These are phyloP conservation scores for Podochytrium sp. DNA, from an alignment of 192 early-diverging fungal species.

Conservation along the genomic window DNA sequence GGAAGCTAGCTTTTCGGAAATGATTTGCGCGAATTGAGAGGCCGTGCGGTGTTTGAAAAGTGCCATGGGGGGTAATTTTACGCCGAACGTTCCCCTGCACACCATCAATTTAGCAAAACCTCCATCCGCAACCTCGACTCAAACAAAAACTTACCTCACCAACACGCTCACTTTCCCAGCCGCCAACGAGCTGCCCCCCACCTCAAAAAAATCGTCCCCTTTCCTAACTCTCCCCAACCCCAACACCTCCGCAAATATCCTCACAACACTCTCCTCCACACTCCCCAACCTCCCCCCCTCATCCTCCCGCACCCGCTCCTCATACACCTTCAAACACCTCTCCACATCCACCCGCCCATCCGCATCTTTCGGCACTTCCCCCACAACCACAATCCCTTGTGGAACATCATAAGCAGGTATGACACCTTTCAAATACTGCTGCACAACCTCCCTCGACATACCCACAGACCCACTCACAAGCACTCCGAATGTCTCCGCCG, in stretches of 20 bases:
- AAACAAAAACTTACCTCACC: slow-evolving; percentile 9
- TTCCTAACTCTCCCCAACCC: slow-evolving; percentile 21
- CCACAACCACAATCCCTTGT: background rate
- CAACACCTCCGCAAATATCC: slow-evolving; percentile 40
- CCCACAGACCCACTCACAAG: background rate
- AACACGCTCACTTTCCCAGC: slow-evolving; percentile 18
- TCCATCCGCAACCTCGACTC: too few relatives aligned
- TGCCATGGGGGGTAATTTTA: slow-evolving; percentile 21
- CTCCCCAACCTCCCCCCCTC: too few relatives aligned
- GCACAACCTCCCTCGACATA: background rate
- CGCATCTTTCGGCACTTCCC: background rate
- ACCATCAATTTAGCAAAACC: background rate
- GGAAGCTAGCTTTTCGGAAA: background rate
- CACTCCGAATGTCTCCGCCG: background rate
- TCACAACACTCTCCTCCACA: slow-evolving; percentile 8
- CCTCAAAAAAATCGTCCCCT: slow-evolving; percentile 49
- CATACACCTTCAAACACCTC: slow-evolving; percentile 1
- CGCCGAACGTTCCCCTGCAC: background rate
- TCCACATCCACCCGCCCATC: slow-evolving; percentile 8
- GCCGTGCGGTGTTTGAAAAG: slow-evolving; percentile 18
- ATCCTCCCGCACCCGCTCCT: background rate
- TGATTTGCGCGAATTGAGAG: background rate
- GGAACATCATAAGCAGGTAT: slow-evolving; percentile 7
- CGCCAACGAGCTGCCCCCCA: slow-evolving; percentile 44
- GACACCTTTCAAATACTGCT: background rate